Evolutionary conservation across 192 early-diverging fungal genomes (phyloP).

Genomic region (Entomortierella parvispora): DNA sequence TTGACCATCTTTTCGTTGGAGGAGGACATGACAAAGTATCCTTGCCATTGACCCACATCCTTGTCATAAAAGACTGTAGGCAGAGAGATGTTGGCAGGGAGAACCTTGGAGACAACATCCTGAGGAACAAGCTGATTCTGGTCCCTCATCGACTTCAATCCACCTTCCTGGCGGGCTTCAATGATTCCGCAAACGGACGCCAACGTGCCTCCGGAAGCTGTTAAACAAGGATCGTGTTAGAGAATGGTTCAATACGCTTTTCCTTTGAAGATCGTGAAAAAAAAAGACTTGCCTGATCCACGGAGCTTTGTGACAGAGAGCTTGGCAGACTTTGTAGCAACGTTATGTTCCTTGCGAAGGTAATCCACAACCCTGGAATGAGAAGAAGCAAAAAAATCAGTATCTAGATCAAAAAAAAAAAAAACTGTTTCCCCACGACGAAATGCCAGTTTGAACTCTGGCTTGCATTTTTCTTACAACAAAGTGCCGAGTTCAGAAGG

Average conservation of each 20-base stretch:
- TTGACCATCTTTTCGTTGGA: constrained; percentile 73
- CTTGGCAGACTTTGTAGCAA: constrained; percentile 70
- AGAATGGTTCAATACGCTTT: no score
- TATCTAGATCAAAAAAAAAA: no score
- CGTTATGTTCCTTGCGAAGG: constrained; percentile 55
- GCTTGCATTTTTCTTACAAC: constrained; percentile 55
- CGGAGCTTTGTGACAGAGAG: constrained; percentile 59
- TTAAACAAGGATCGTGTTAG: background rate
- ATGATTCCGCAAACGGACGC: constrained; percentile 29
- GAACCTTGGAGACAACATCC: constrained; percentile 15
- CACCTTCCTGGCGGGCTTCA: constrained; percentile 3
- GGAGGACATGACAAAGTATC: constrained; percentile 69
- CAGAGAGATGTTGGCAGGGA: constrained; percentile 24
- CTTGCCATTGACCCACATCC: constrained; percentile 70
- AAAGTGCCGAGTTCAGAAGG: constrained; percentile 87
- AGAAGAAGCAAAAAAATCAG: background rate
- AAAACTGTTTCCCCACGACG: no score
- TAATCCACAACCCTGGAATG: constrained; percentile 60
- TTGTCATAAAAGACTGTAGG: constrained; percentile 57
- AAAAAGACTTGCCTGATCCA: constrained; percentile 38
- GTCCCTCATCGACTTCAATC: constrained; percentile 1
- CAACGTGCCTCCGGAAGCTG: constrained; percentile 44
- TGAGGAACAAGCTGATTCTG: constrained; percentile 36
- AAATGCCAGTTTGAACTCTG: no score
- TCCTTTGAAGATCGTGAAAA: no score